phyloP scores from a whole-genome alignment of 306 rosid species.

The Gillenia trifoliata region DNA sequence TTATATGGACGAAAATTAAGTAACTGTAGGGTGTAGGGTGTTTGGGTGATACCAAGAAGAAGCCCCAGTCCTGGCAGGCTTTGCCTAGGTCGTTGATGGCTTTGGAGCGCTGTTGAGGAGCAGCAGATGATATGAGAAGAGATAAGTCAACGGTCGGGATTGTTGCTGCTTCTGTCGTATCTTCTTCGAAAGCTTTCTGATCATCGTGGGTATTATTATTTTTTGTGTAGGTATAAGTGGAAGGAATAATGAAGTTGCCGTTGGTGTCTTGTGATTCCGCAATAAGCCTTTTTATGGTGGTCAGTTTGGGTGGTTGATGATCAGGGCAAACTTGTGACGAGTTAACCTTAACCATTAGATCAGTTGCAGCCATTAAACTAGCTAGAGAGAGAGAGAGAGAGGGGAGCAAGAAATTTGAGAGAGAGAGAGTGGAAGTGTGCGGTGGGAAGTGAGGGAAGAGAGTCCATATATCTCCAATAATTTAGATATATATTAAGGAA shows the following conservation, averaged over 20 bases:
- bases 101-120: constrained; percentile 28
- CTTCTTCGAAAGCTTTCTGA: neutral
- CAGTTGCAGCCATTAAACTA: neutral
- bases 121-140: constrained; percentile 24
- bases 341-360: neutral
- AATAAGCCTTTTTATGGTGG: constrained; percentile 23
- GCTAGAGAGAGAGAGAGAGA: neutral
- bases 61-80: constrained; percentile 57
- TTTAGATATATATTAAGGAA: too few species aligned
- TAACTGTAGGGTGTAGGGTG: neutral
- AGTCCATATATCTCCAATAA: too few species aligned
- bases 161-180: constrained; percentile 7
- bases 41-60: constrained; percentile 27
- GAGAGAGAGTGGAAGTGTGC: neutral
- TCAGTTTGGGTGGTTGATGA: neutral
- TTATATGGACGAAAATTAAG: too few species aligned
- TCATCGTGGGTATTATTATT: constrained; percentile 8
- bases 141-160: constrained; percentile 44
- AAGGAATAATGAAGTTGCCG: constrained; percentile 24
- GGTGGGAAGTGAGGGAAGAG: neutral
- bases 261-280: constrained; percentile 24
- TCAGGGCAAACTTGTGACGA: neutral
- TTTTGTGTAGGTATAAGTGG: constrained; percentile 10
- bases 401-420: neutral
- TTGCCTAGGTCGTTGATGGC: constrained; percentile 31